These are phyloP conservation scores for Deakozyma indianensis DNA, from an alignment of 805 yeast species.

Conservation along the genomic window DNA sequence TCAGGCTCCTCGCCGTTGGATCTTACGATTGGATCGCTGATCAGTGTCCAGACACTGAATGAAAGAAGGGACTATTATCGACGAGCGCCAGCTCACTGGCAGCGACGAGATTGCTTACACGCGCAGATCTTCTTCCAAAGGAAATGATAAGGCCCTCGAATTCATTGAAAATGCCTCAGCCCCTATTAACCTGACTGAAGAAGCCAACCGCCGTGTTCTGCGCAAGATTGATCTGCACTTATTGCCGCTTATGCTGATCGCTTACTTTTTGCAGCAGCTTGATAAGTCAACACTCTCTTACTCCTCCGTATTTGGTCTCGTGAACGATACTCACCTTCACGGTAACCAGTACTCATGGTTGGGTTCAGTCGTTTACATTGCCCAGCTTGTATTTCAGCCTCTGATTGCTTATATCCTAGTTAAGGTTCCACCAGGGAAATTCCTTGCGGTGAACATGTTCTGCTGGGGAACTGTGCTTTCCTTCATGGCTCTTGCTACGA, in stretches of 20 bases:
- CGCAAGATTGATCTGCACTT: constrained; percentile 26
- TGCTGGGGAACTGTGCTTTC: constrained; percentile 33
- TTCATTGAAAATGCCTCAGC: background rate
- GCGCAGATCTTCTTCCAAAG: background rate
- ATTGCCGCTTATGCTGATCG: constrained; percentile 24
- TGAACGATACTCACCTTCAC: constrained; percentile 22
- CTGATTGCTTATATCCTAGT: constrained; percentile 29
- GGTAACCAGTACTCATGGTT: constrained; percentile 30
- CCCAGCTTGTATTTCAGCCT: constrained; percentile 31
- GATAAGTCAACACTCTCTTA: constrained; percentile 27
- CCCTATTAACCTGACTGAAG: constrained; percentile 10
- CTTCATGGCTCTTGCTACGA: constrained; percentile 26
- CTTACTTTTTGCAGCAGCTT: constrained; percentile 24
- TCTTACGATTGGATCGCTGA: too few species aligned
- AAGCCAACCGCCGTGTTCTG: constrained; percentile 20
- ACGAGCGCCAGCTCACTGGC: too few species aligned
- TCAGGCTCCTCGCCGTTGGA: too few species aligned
- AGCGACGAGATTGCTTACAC: too few species aligned
- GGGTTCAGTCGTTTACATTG: constrained; percentile 31
- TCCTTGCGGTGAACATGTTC: constrained; percentile 16
- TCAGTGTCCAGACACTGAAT: too few species aligned
- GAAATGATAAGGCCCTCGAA: background rate
- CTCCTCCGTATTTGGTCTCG: constrained; percentile 25
- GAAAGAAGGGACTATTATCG: too few species aligned
- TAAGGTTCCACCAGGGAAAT: constrained; percentile 3